Conservation (phyloP, 148 eudicot species). For the Spergularia bocconei region DNA sequence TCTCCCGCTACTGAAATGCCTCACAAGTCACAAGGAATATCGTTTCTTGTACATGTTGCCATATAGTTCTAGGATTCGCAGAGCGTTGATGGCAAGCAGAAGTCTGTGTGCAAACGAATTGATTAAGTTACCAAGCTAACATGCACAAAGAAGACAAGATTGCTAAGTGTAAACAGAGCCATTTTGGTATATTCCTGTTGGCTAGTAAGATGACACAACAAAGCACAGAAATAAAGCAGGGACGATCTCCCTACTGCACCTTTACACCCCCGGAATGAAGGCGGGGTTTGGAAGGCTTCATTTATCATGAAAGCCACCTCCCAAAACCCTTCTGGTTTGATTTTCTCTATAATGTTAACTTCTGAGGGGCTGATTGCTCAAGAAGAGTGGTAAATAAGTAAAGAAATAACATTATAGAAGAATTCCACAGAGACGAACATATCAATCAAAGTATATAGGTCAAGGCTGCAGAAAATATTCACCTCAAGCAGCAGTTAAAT, state of each 20-base stretch:
- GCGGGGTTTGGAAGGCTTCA: too few relatives aligned
- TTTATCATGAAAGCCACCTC: too few relatives aligned
- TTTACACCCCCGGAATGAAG: too few relatives aligned
- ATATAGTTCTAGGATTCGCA: conserved; percentile 4
- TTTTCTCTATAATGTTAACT: too few relatives aligned
- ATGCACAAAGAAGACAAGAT: not conserved
- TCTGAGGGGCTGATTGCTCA: not conserved
- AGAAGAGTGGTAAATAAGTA: not conserved
- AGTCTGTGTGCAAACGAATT: too few relatives aligned
- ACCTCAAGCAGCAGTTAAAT: conserved; percentile 49
- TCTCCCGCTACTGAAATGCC: conserved; percentile 11
- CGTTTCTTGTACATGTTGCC: conserved; percentile 1
- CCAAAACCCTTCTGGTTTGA: too few relatives aligned
- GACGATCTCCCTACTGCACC: not conserved
- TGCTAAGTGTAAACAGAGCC: not conserved
- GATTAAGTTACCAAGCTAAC: too few relatives aligned
- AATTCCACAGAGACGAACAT: not conserved
- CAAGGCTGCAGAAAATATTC: not conserved
- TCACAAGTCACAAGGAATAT: not conserved
- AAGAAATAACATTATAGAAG: too few relatives aligned
- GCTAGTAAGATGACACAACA: not conserved
- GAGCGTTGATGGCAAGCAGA: not conserved
- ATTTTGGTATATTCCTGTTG: not conserved
- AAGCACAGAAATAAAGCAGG: not conserved
- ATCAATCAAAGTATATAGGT: not conserved